Percentiles rank a stretch among this genome's conserved stretches.
These are phyloP conservation scores for Lithocarpus polystachyus DNA, from an alignment of 306 rosid species.

Conservation along the genomic window DNA sequence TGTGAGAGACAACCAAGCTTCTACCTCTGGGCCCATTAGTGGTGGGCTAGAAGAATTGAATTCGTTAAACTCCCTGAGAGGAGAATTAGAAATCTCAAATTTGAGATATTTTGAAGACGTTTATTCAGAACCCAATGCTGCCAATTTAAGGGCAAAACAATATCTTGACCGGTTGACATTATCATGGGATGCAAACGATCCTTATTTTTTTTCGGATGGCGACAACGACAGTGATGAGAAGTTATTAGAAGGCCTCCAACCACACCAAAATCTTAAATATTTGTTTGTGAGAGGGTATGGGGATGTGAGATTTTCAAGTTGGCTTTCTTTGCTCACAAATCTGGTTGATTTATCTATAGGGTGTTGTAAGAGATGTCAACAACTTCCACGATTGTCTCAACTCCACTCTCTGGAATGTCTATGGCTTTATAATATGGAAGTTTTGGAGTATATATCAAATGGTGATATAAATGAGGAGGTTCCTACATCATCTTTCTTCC, in stretches of 20 bases:
- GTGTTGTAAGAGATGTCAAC: background rate
- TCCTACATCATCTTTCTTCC: background rate
- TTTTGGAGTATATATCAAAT: background rate
- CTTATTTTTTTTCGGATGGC: fast-evolving
- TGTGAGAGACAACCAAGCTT: background rate
- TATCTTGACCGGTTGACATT: background rate
- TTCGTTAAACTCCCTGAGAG: background rate
- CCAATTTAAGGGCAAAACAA: background rate
- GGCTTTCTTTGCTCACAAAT: constrained; percentile 1
- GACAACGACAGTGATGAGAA: background rate
- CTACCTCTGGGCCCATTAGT: background rate
- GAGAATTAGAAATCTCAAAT: background rate
- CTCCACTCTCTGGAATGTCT: background rate
- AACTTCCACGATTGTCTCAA: background rate
- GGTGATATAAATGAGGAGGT: background rate
- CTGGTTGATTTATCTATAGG: fast-evolving
- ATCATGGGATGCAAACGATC: fast-evolving
- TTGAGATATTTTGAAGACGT: background rate
- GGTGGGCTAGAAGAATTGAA: background rate
- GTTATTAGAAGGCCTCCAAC: background rate
- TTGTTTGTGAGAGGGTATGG: background rate
- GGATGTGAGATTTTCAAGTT: background rate
- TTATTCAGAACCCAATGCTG: background rate
- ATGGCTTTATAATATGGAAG: fast-evolving
- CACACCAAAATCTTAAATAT: background rate